A percentile compares a stretch with the other conserved stretches of the same genome.
These are phyloP conservation scores for Amniculicola lignicola DNA, from an alignment of 495 filamentous ascomycete genomes.

Conservation along the genomic window DNA sequence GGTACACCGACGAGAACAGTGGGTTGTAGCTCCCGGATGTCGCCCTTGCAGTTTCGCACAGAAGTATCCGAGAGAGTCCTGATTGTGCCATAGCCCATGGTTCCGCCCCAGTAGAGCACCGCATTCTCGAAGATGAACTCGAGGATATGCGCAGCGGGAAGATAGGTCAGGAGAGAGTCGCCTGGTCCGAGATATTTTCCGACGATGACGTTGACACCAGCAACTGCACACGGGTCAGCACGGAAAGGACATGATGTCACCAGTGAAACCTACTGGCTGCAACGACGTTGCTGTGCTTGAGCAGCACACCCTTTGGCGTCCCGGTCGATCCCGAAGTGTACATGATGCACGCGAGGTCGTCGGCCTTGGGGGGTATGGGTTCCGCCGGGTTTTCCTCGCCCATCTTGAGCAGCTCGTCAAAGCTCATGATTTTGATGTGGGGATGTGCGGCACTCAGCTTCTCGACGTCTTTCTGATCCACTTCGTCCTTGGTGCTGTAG, in stretches of 20 bases:
- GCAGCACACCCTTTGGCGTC: constrained; percentile 88
- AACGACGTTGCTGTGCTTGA: constrained; percentile 86
- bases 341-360: constrained; percentile 98
- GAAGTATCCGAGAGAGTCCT: constrained; percentile 87
- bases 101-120: constrained; percentile 87
- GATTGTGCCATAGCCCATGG: constrained; percentile 96
- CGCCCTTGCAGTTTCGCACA: constrained; percentile 90
- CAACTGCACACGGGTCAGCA: constrained; percentile 51
- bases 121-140: constrained; percentile 98
- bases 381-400: constrained; percentile 82
- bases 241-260: not conserved
- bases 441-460: constrained; percentile 68
- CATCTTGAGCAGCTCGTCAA: constrained; percentile 78
- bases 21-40: constrained; percentile 90
- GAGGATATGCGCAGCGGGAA: constrained; percentile 91
- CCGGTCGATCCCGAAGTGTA: constrained; percentile 99
- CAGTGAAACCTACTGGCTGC: constrained; percentile 65
- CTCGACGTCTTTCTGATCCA: constrained; percentile 76
- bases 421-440: constrained; percentile 71
- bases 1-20: constrained; percentile 92
- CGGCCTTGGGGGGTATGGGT: constrained; percentile 71
- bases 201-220: constrained; percentile 83
- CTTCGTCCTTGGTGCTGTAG: constrained; percentile 78
- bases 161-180: constrained; percentile 84
- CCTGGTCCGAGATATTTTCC: constrained; percentile 81